phyloP scores from a whole-genome alignment of 768 basidiomycete species.

The Scleroderma bovista region DNA sequence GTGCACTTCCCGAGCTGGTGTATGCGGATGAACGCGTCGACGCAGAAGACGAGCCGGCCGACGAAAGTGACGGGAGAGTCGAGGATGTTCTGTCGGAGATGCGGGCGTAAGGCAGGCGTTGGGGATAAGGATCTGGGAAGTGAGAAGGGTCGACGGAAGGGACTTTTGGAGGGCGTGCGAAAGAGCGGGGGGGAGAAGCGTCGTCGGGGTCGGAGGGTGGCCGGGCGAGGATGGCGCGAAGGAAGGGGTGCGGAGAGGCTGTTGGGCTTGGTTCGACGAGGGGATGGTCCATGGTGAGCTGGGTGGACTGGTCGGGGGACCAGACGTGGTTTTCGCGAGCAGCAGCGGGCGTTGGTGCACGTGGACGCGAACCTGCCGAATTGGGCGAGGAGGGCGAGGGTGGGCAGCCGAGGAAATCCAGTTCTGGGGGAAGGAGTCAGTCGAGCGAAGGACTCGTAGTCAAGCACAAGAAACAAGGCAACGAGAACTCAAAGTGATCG shows the following conservation, averaged over 20 bases:
- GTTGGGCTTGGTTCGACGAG: constrained; percentile 12
- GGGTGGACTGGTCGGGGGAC: constrained; percentile 17
- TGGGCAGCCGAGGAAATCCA: constrained; percentile 25
- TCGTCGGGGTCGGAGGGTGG: constrained; percentile 37
- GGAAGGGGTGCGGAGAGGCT: constrained; percentile 20
- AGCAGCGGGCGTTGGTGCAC: constrained; percentile 33
- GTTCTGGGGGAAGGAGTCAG: constrained; percentile 16
- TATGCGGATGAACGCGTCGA: constrained; percentile 77
- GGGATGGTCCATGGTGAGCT: constrained; percentile 12
- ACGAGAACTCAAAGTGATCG: constrained; percentile 15
- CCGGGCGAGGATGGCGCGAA: constrained; percentile 33
- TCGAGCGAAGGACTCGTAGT: constrained; percentile 4
- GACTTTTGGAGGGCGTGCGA: constrained; percentile 40
- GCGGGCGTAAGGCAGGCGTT: constrained; percentile 43
- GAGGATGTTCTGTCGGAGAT: constrained; percentile 30
- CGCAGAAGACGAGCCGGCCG: constrained; percentile 61
- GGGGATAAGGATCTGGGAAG: constrained; percentile 70
- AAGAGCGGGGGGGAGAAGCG: constrained; percentile 29
- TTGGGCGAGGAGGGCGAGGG: constrained; percentile 27
- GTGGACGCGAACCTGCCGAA: constrained; percentile 30
- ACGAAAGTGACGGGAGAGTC: constrained; percentile 56
- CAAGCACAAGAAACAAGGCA: constrained; percentile 8
- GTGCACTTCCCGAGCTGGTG: constrained; percentile 62
- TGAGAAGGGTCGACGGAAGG: constrained; percentile 55
- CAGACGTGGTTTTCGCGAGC: constrained; percentile 19